These are phyloP conservation scores for Starmerella floris DNA, from an alignment of 805 yeast species.

Conservation along the genomic window DNA sequence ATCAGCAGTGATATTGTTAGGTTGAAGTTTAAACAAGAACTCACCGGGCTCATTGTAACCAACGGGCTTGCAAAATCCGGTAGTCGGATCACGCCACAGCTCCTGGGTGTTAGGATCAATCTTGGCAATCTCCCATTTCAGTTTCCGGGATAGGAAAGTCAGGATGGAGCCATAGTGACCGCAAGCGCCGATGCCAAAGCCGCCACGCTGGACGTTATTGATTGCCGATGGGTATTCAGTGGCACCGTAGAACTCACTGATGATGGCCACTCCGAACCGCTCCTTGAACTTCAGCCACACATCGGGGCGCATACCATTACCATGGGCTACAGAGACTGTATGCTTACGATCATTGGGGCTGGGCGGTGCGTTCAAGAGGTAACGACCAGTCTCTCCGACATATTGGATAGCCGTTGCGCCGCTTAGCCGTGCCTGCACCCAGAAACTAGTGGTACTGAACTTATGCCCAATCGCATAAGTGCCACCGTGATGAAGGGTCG, in stretches of 20 bases:
- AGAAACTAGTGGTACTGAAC: constrained; percentile 70
- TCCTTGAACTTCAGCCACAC: constrained; percentile 73
- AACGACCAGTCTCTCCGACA: constrained; percentile 91
- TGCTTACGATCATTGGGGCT: constrained; percentile 53
- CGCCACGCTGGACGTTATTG: constrained; percentile 65
- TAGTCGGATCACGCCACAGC: constrained; percentile 52
- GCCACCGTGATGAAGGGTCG: constrained; percentile 53
- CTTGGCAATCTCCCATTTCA: constrained; percentile 44
- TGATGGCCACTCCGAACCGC: constrained; percentile 56
- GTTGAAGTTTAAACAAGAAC: constrained; percentile 60
- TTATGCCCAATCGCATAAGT: constrained; percentile 65
- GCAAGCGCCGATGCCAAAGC: constrained; percentile 76
- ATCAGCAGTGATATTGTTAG: constrained; percentile 49
- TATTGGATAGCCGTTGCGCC: constrained; percentile 75
- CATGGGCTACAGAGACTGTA: constrained; percentile 56
- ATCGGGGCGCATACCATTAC: constrained; percentile 82
- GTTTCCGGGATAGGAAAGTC: constrained; percentile 35
- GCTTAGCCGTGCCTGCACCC: constrained; percentile 71
- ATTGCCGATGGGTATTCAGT: constrained; percentile 87
- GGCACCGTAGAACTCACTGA: constrained; percentile 89
- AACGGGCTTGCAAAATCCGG: constrained; percentile 50
- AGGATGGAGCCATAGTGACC: constrained; percentile 50
- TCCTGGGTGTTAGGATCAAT: constrained; percentile 69
- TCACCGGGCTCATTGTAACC: constrained; percentile 67
- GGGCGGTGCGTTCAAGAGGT: constrained; percentile 50